Evolutionary conservation across 1,284 basidiomycete species (phyloP).

Genomic region (Hymenochaete sp.): DNA sequence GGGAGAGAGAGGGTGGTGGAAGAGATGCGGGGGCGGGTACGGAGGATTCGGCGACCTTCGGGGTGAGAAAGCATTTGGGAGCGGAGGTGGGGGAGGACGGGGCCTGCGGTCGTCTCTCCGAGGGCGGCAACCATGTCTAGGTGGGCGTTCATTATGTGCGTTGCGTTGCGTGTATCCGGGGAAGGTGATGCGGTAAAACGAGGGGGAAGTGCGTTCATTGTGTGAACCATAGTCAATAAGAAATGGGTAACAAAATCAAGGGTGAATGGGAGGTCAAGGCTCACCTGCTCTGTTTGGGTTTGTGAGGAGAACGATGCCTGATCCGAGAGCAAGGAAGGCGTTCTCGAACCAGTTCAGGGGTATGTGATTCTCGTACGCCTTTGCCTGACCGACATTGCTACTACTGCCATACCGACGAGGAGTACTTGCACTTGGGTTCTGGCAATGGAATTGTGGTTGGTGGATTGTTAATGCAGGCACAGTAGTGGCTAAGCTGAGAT

Average conservation of each 20-base stretch:
- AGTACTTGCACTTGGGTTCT: no score
- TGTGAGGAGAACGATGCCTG: slow-evolving; percentile 74
- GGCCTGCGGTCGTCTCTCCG: slow-evolving; percentile 83
- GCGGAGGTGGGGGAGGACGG: slow-evolving; percentile 72
- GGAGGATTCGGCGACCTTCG: slow-evolving; percentile 78
- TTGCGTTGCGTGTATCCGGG: slow-evolving; percentile 1
- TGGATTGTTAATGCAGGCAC: no score
- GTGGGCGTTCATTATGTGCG: slow-evolving; percentile 1
- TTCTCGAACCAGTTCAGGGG: slow-evolving; percentile 77
- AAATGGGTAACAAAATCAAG: no score
- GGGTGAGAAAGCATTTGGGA: slow-evolving; percentile 71
- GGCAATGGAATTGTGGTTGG: no score
- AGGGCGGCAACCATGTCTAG: slow-evolving; percentile 90
- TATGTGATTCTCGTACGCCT: slow-evolving; percentile 71
- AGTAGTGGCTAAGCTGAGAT: no score
- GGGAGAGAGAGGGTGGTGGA: slow-evolving; percentile 71
- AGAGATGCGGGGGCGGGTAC: slow-evolving; percentile 77
- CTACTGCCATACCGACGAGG: no score
- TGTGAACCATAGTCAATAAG: slow-evolving; percentile 17
- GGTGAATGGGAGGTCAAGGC: slow-evolving; percentile 24
- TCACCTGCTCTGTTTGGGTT: slow-evolving; percentile 82
- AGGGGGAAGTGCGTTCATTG: no score
- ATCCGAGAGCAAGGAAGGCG: slow-evolving; percentile 79
- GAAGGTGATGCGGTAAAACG: no score
- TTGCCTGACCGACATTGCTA: no score